Conservation (phyloP, 768 basidiomycete species). For the Rhizopogon sp. region DNA sequence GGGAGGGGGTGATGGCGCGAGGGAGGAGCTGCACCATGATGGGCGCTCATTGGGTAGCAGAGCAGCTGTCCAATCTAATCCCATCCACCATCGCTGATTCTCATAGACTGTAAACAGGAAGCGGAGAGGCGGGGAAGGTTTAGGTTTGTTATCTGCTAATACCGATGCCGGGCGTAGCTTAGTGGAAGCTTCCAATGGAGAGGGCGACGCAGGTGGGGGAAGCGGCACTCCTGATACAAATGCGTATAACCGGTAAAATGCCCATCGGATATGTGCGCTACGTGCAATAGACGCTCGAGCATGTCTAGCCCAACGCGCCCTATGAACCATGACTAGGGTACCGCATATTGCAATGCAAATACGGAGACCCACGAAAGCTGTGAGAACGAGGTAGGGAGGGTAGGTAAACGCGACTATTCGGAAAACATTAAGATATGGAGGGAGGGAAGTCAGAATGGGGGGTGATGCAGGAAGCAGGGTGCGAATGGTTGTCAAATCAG, state of each 20-base stretch:
- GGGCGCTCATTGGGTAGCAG: conserved; percentile 87
- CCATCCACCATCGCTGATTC: conserved; percentile 98
- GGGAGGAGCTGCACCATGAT: conserved; percentile 67
- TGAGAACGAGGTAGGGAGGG: conserved; percentile 62
- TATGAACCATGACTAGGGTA: conserved; percentile 53
- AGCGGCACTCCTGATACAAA: conserved; percentile 52
- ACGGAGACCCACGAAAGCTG: conserved; percentile 56
- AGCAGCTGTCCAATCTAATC: conserved; percentile 92
- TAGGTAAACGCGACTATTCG: conserved; percentile 55
- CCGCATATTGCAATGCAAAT: conserved; percentile 57
- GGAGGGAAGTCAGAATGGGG: conserved; percentile 23
- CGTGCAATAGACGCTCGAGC: conserved; percentile 53
- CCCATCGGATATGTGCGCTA: conserved; percentile 67
- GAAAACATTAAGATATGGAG: conserved; percentile 34
- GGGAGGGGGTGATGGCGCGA: conserved; percentile 64
- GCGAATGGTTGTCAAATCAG: conserved; percentile 65
- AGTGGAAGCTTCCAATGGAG: conserved; percentile 21
- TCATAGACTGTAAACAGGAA: conserved; percentile 91
- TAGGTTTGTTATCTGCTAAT: conserved; percentile 13
- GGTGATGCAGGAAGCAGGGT: conserved; percentile 44
- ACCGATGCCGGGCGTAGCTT: conserved; percentile 17
- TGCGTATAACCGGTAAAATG: conserved; percentile 46
- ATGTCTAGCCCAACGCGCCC: conserved; percentile 62
- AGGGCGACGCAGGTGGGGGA: conserved; percentile 30
- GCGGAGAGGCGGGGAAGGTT: conserved; percentile 37